Percentiles rank a stretch among this genome's conserved stretches.
Conservation (phyloP, 169 alveolate species). For the Cytauxzoon felis region DNA sequence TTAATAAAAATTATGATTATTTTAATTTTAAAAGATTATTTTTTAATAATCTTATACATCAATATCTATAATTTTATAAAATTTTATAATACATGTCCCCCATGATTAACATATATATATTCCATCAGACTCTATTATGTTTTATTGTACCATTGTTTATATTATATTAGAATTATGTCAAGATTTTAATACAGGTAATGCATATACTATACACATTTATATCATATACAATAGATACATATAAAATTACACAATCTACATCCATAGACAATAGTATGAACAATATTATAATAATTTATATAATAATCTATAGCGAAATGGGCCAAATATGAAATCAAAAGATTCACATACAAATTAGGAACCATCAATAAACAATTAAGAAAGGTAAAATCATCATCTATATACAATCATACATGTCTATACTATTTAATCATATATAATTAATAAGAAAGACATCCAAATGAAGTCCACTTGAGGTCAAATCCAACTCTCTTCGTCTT, state of each 20-base stretch:
- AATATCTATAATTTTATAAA: slow-evolving; percentile 28
- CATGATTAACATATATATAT: neutral
- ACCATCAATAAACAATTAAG: slow-evolving; percentile 49
- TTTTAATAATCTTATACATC: slow-evolving; percentile 15
- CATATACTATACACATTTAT: too few species aligned
- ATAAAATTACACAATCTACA: too few species aligned
- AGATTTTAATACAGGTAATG: too few species aligned
- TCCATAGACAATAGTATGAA: too few species aligned
- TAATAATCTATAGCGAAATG: slow-evolving; percentile 16
- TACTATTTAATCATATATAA: neutral
- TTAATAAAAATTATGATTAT: slow-evolving; percentile 38
- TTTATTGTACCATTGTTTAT: too few species aligned
- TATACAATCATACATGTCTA: too few species aligned
- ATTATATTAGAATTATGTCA: too few species aligned
- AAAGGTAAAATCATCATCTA: slow-evolving; percentile 11
- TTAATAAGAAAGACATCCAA: neutral
- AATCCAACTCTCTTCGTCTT: too few species aligned
- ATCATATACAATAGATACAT: too few species aligned
- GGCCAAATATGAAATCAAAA: slow-evolving; percentile 55
- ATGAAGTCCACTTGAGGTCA: too few species aligned
- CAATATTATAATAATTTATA: too few species aligned
- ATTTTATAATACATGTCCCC: neutral
- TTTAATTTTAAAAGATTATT: slow-evolving; percentile 14
- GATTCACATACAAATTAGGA: slow-evolving; percentile 55
- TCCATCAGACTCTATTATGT: neutral